Evolutionary conservation across 768 basidiomycete genomes (phyloP).

Genomic region (Serendipita vermifera): DNA sequence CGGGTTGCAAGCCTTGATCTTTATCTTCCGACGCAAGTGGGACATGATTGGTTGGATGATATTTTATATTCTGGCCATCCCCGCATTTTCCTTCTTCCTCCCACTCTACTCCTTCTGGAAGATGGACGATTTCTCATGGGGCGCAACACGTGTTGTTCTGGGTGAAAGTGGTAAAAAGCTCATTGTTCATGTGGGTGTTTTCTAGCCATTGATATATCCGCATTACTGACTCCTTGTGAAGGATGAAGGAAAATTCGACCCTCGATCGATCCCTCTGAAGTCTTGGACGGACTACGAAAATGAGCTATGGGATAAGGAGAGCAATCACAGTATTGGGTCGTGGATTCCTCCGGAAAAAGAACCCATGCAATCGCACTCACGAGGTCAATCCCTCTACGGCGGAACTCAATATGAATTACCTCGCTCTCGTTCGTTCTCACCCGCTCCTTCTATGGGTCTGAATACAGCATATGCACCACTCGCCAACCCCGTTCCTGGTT

Average conservation of each 20-base stretch:
- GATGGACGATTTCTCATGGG: constrained; percentile 98
- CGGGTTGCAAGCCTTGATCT: constrained; percentile 85
- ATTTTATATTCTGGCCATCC: constrained; percentile 91
- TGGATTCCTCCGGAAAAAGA: constrained; percentile 67
- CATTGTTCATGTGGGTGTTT: constrained; percentile 67
- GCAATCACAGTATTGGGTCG: constrained; percentile 87
- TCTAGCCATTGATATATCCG: background rate
- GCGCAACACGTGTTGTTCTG: constrained; percentile 79
- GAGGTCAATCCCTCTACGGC: constrained; percentile 69
- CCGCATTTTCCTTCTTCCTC: constrained; percentile 83
- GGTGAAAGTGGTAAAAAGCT: constrained; percentile 94
- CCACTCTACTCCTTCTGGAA: constrained; percentile 94
- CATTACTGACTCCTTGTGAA: constrained; percentile 22
- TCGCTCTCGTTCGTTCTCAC: constrained; percentile 47
- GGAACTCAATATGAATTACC: constrained; percentile 73
- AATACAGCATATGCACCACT: constrained; percentile 10
- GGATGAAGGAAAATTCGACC: constrained; percentile 98
- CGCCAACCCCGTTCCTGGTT: constrained; percentile 30
- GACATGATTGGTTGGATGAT: constrained; percentile 98
- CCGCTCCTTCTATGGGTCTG: constrained; percentile 54
- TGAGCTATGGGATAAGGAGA: constrained; percentile 95
- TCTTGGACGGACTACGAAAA: constrained; percentile 97
- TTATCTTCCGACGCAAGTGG: constrained; percentile 87
- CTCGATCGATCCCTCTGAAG: constrained; percentile 83
- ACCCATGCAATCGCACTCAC: constrained; percentile 65